Conservation (phyloP, 495 filamentous ascomycete species). For the Geopyxis carbonaria region DNA sequence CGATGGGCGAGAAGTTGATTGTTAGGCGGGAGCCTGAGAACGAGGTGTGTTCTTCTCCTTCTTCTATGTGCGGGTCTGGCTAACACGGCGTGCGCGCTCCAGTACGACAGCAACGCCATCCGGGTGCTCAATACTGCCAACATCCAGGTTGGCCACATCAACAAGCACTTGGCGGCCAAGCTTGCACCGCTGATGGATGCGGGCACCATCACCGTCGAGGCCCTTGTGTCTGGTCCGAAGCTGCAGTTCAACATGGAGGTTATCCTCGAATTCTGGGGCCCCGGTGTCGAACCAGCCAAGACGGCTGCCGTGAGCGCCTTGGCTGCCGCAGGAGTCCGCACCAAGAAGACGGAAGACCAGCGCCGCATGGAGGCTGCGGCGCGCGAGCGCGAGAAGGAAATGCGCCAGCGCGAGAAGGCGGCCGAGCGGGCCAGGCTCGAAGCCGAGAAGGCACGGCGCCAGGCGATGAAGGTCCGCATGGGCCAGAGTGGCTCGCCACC, state of each 20-base stretch:
- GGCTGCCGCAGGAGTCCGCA: conserved; percentile 42
- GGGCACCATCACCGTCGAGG: conserved; percentile 35
- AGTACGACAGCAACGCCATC: conserved; percentile 65
- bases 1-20: conserved; percentile 52
- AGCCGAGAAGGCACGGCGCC: conserved; percentile 33
- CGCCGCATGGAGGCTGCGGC: conserved; percentile 14
- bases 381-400: conserved; percentile 17
- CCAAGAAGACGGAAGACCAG: background rate
- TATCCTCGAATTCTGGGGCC: conserved; percentile 47
- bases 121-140: conserved; percentile 64
- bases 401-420: conserved; percentile 21
- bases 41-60: conserved; percentile 15
- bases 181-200: conserved; percentile 55
- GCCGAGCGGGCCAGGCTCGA: conserved; percentile 33
- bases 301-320: conserved; percentile 42
- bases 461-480: conserved; percentile 16
- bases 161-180: conserved; percentile 44
- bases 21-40: conserved; percentile 55
- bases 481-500: conserved; percentile 28
- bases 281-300: conserved; percentile 33
- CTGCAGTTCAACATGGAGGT: conserved; percentile 54
- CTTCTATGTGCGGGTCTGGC: conserved; percentile 5
- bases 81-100: conserved; percentile 1
- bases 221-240: conserved; percentile 44
- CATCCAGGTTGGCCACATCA: conserved; percentile 66